Evolutionary conservation across 2,329 filamentous ascomycete species (phyloP), one percentile per base, ranked within the genome.

Genomic region (Aspergillus puulaauensis): DNA sequence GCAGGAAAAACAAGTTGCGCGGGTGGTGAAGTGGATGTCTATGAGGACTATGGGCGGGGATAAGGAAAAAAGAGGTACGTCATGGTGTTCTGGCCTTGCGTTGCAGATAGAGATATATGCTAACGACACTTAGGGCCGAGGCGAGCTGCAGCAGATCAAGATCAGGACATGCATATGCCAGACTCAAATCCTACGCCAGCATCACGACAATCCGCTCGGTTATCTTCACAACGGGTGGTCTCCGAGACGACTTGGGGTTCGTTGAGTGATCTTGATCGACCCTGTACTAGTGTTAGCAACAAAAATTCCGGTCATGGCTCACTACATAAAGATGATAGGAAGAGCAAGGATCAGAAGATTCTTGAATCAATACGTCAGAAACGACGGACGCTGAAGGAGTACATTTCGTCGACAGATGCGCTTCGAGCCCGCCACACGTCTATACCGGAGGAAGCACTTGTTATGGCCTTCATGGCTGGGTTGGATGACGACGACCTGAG

Each of bases 381-480:
- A 7, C 7, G 23, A 8, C 60, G 61, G 33, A 50, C 59, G 8
- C 59, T 75, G 2, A 57, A 45, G 2, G 61, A 64, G 1, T 75
- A 75, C 51, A 60, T 72, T 31, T 57, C 63, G 9, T 64, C 55
- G 11, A 68, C 66, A 5, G 57, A 65, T 19, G 37, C 52, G 4
- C 47, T 70, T 7, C 61, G 67, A 6, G 39, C 2, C 31, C 58
- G 3, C 53, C 66, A n/a, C 64, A 59, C 3, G 58, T 57, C 3
- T 52, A 60, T 14, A 49, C 59, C 6, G 60, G 61, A 17, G 68
- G 71, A 37, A 45, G 54, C 7, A 12, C 58, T 73, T 33, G 65
- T 74, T 6, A 60, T 66, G 45, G 59, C 61, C 2, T 75, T 77
- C 56, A 63, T 76, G 54, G 57, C 59, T 6, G 74, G 73, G 8